phyloP scores from a whole-genome alignment of 805 yeast genomes.

The Metschnikowia noctiluminum region DNA sequence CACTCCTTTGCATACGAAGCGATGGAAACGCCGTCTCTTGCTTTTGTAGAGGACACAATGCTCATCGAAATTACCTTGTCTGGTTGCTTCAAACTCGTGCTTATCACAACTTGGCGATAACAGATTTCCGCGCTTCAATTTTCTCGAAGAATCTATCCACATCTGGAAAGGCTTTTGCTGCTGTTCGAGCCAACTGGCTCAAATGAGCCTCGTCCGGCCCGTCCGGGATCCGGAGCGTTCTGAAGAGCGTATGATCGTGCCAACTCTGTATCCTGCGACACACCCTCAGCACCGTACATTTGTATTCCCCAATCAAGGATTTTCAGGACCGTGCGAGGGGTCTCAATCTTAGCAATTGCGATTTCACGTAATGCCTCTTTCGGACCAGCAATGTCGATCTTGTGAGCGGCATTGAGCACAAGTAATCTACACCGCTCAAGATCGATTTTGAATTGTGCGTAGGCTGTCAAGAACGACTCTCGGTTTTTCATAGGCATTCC shows the following conservation, averaged over 20 bases:
- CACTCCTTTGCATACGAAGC: no score
- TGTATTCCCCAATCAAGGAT: conserved; percentile 63
- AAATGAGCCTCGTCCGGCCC: conserved; percentile 70
- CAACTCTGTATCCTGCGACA: conserved; percentile 57
- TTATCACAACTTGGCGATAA: conserved; percentile 25
- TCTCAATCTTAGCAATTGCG: conserved; percentile 60
- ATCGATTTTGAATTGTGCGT: conserved; percentile 53
- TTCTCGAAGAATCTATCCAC: conserved; percentile 35
- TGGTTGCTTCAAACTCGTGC: not conserved
- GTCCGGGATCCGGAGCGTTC: conserved; percentile 63
- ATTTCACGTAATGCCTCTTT: conserved; percentile 55
- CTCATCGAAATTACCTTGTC: no score
- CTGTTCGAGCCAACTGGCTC: conserved; percentile 51
- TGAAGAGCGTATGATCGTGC: conserved; percentile 50
- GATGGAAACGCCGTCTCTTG: no score
- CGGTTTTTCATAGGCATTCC: conserved; percentile 48
- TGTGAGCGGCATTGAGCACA: conserved; percentile 59
- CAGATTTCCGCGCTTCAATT: conserved; percentile 18
- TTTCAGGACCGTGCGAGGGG: conserved; percentile 52
- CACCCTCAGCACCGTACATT: conserved; percentile 63
- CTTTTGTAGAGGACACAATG: no score
- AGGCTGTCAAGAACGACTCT: conserved; percentile 47
- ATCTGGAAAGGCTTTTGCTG: conserved; percentile 34
- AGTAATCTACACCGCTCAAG: conserved; percentile 51
- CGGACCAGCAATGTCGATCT: conserved; percentile 51